Conservation (phyloP, 768 basidiomycete genomes). For the Paxillus involutus region DNA sequence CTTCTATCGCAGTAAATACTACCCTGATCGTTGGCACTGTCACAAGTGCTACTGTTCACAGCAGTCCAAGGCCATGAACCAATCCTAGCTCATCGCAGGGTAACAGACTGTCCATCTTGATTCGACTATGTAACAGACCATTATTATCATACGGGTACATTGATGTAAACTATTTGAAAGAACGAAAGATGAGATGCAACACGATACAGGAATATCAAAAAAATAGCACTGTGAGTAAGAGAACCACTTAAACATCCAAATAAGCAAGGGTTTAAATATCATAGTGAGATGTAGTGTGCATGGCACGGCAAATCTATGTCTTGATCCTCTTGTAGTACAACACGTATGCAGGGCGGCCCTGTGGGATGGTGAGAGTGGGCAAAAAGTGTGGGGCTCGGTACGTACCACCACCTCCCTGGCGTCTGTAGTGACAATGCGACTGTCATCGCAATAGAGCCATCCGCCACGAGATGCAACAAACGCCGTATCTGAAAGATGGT, state of each 20-base stretch:
- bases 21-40: slow-evolving; percentile 35
- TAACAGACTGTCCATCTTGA: neutral
- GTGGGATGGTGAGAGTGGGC: slow-evolving; percentile 28
- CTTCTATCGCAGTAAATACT: slow-evolving; percentile 53
- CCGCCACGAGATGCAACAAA: slow-evolving; percentile 83
- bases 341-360: slow-evolving; percentile 73
- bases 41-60: slow-evolving; percentile 44
- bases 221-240: slow-evolving; percentile 14
- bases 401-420: slow-evolving; percentile 83
- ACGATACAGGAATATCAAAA: slow-evolving; percentile 16
- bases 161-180: slow-evolving; percentile 27
- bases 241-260: slow-evolving; percentile 20
- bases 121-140: slow-evolving; percentile 2
- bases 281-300: neutral
- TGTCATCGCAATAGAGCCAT: slow-evolving; percentile 95
- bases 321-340: slow-evolving; percentile 73
- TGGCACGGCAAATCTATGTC: slow-evolving; percentile 11
- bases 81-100: neutral
- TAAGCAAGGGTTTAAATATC: slow-evolving; percentile 27
- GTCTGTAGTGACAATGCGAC: slow-evolving; percentile 73
- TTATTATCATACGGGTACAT: slow-evolving; percentile 28
- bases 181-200: slow-evolving; percentile 15
- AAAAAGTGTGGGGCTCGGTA: slow-evolving; percentile 11
- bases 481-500: slow-evolving; percentile 71
- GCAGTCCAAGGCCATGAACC: neutral